Evolutionary conservation across 1,139 yeast genomes (phyloP).

Genomic region (Diutina ranongensis): DNA sequence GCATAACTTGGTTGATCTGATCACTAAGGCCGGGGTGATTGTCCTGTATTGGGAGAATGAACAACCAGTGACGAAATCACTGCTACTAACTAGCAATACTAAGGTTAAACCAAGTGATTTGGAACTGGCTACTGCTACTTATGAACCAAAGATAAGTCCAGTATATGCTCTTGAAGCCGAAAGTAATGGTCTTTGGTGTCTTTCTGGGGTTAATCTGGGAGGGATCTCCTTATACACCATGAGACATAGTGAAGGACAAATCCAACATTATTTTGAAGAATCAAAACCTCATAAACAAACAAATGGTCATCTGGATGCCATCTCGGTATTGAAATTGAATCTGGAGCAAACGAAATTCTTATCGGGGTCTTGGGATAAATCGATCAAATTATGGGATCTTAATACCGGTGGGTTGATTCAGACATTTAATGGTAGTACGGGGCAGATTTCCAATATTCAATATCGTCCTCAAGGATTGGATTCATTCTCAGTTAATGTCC

Average conservation of each 20-base stretch:
- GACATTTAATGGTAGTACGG: conserved; percentile 43
- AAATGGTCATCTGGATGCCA: conserved; percentile 55
- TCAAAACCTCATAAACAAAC: not conserved
- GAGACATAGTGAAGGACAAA: conserved; percentile 72
- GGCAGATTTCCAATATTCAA: conserved; percentile 71
- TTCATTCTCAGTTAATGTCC: conserved; percentile 17
- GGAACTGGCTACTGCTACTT: conserved; percentile 23
- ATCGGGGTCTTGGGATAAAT: conserved; percentile 88
- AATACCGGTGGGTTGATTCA: conserved; percentile 51
- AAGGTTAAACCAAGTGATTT: conserved; percentile 34
- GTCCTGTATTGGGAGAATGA: conserved; percentile 94
- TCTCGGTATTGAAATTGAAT: conserved; percentile 59
- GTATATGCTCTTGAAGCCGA: conserved; percentile 84
- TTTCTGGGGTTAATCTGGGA: conserved; percentile 76
- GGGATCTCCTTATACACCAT: conserved; percentile 80
- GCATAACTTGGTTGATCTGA: conserved; percentile 79
- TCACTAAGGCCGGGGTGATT: conserved; percentile 74
- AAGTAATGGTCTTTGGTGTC: conserved; percentile 70
- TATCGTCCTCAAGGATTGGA: conserved; percentile 65
- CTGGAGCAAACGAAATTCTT: conserved; percentile 48
- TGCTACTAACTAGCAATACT: conserved; percentile 30
- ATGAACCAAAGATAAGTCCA: conserved; percentile 67
- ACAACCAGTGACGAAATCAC: conserved; percentile 48
- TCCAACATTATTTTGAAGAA: conserved; percentile 57
- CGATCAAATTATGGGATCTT: conserved; percentile 75